Percentiles rank a stretch among this genome's conserved stretches.
Conservation (phyloP, 108 stramenopile genomes). For the Fistulifera pelliculosa region DNA sequence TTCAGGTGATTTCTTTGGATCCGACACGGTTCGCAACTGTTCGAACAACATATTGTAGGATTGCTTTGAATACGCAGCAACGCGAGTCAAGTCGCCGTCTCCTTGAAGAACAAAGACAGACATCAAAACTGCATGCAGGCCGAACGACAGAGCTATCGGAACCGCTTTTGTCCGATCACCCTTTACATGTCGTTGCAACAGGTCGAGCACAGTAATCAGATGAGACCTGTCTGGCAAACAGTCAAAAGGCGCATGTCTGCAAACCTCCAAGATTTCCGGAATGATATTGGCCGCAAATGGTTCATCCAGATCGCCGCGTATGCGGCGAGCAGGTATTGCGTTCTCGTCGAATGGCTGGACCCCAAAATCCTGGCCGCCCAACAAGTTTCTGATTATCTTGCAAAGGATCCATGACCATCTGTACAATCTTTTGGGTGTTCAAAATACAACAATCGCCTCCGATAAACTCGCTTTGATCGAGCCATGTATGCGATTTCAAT, state of each 20-base stretch:
- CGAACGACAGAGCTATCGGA: slow-evolving; percentile 8
- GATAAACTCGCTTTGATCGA: background rate
- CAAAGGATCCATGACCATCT: slow-evolving; percentile 1
- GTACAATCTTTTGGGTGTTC: slow-evolving; percentile 10
- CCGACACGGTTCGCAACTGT: background rate
- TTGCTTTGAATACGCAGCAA: background rate
- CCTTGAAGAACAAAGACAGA: slow-evolving; percentile 11
- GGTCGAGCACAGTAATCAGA: background rate
- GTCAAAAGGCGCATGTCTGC: background rate
- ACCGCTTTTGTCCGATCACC: background rate
- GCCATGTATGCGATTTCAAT: slow-evolving; percentile 2
- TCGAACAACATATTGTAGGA: slow-evolving; percentile 4
- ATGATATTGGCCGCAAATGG: background rate
- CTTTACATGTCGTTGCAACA: slow-evolving; percentile 3
- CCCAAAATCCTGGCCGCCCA: slow-evolving; percentile 2
- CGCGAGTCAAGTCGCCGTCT: background rate
- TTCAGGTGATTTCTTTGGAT: background rate
- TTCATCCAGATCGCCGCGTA: slow-evolving; percentile 5
- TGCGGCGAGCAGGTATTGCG: background rate
- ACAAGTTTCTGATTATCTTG: slow-evolving; percentile 2
- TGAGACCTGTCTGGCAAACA: background rate
- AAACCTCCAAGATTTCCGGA: background rate
- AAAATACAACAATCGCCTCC: slow-evolving; percentile 8
- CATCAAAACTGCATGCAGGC: slow-evolving; percentile 11
- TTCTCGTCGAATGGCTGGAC: slow-evolving; percentile 3